These are phyloP conservation scores for Gnomoniopsis smithogilvyi DNA, from an alignment of 2,329 filamentous ascomycete genomes.

Conservation along the genomic window DNA sequence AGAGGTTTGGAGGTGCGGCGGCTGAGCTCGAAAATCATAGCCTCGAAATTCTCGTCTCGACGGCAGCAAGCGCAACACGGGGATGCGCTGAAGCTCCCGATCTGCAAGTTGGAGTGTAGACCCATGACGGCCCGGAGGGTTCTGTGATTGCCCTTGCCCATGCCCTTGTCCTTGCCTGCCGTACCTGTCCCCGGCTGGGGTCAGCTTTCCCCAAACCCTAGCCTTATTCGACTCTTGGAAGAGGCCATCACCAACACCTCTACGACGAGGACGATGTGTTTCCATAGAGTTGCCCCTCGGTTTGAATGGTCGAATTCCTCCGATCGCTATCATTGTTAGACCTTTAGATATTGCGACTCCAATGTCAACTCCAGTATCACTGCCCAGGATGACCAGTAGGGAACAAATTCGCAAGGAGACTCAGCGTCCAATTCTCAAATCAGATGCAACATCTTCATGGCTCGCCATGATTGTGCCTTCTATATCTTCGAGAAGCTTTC, in stretches of 20 bases:
- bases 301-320: neutral
- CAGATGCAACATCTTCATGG: too few relatives aligned
- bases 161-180: neutral
- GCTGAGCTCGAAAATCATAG: neutral
- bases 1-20: neutral
- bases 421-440: too few relatives aligned
- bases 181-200: neutral
- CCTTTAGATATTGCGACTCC: too few relatives aligned
- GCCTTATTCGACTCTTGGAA: too few relatives aligned
- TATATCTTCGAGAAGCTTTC: too few relatives aligned
- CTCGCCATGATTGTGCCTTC: neutral
- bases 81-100: slow-evolving; percentile 1
- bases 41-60: slow-evolving; percentile 13
- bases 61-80: neutral
- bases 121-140: slow-evolving; percentile 8
- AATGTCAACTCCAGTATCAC: too few relatives aligned
- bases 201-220: neutral
- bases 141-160: too few relatives aligned
- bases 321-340: too few relatives aligned
- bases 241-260: neutral
- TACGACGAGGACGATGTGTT: neutral
- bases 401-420: too few relatives aligned
- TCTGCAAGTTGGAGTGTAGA: too few relatives aligned
- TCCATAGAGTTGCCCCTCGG: neutral
- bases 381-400: too few relatives aligned